Conservation (phyloP, 2,329 filamentous ascomycete species). For the Didymella glomerata region DNA sequence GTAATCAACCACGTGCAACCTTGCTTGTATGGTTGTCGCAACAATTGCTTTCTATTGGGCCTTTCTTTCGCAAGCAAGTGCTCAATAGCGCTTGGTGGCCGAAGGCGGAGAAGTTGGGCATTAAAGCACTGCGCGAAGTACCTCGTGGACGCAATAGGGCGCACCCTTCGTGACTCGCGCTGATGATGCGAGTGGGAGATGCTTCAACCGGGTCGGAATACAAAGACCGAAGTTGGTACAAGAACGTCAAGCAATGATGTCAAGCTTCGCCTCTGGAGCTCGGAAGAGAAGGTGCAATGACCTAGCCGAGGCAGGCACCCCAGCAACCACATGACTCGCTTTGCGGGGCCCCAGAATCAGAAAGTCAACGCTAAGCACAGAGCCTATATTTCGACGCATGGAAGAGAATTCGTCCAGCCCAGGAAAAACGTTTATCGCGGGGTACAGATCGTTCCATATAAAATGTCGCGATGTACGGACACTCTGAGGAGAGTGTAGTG, state of each 20-base stretch:
- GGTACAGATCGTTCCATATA: slow-evolving; percentile 5
- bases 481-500: neutral
- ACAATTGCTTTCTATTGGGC: neutral
- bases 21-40: neutral
- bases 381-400: neutral
- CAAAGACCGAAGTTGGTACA: neutral
- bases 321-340: slow-evolving; percentile 9
- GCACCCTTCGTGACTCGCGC: neutral
- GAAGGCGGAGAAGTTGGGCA: neutral
- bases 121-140: neutral
- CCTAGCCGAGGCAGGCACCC: slow-evolving; percentile 3
- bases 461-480: neutral
- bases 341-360: slow-evolving; percentile 23
- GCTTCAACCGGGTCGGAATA: slow-evolving; percentile 2
- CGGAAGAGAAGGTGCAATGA: slow-evolving; percentile 6
- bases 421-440: slow-evolving; percentile 11
- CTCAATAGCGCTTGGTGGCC: neutral
- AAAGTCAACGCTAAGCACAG: slow-evolving; percentile 12
- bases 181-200: slow-evolving; percentile 2
- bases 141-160: neutral
- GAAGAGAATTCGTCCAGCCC: slow-evolving; percentile 20
- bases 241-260: slow-evolving; percentile 11
- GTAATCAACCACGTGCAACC: neutral
- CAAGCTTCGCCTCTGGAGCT: slow-evolving; percentile 1
- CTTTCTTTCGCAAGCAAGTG: neutral